Base-by-base conservation (phyloP, 2,329 filamentous ascomycete species). In the Fusarium sp. region DNA sequence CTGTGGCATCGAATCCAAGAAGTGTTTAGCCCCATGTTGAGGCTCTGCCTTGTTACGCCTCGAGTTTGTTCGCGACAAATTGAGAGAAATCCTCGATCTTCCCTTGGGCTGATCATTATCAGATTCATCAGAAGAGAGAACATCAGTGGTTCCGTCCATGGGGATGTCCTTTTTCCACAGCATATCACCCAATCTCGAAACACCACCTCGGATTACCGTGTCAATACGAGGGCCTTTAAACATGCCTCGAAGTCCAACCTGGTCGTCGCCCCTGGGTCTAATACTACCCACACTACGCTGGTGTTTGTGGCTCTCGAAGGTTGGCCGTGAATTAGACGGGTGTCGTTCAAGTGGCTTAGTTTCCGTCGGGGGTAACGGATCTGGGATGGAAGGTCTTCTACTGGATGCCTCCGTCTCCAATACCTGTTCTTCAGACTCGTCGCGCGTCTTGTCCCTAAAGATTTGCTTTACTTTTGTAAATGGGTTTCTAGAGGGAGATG, bases 171-270 rank as follows among this genome's bases (percentile, higher is more conserved):
- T 89, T 73, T 85, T 87, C 87, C 89, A 90, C 28, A 90, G 74
- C 59, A 90, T 83, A 57, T 90, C 89, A 36, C 88, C 86, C 20
- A 90, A 80, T 75, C 87, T 89, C 33, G 87, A 89, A 11, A 90
- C 87, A 31, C 89, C 83, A 12, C 85, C 89, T 33, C 88, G 87
- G 49, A 97, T 89, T 36, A 94, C 87, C 36, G 90, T 93, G 69
- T 94, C 93, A 71, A 96, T 90, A 63, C 93, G 88, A 56, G 90
- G 89, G 6, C 91, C 92, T 82, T 94, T 96, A 82, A 98, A 92
- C 54, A 98, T 91, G 12, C 92, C 90, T 47, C 91, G 90, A 22
- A 83, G 56, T 20, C 82, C 79, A 47, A 79, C 66, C 44, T 77
- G 76, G 18, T 84, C 82, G 22, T 83, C 82, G 3, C 70, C 41